These are phyloP conservation scores for Suillus cothurnatus DNA, from an alignment of 768 basidiomycete species.

Conservation along the genomic window DNA sequence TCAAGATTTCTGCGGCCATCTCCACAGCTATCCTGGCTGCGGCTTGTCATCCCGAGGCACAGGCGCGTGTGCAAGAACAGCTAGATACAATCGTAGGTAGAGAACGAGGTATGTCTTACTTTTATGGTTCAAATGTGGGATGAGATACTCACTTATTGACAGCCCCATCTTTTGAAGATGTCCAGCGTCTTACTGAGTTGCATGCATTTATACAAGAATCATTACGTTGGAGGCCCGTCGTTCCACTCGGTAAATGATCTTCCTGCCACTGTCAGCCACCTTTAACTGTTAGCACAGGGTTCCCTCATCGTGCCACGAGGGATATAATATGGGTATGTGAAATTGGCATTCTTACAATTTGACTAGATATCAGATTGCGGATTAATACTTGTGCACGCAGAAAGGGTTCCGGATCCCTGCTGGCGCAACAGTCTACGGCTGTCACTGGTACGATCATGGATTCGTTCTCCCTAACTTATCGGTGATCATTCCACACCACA, in stretches of 20 bases:
- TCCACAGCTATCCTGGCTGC: conserved; percentile 55
- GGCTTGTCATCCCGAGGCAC: conserved; percentile 53
- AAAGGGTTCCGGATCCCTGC: conserved; percentile 24
- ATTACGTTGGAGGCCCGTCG: conserved; percentile 34
- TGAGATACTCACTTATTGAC: background rate
- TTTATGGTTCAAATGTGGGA: background rate
- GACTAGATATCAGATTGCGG: background rate
- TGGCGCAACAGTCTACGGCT: conserved; percentile 24
- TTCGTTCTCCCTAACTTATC: background rate
- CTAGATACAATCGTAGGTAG: conserved; percentile 52
- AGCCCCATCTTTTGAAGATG: conserved; percentile 37
- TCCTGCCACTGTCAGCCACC: background rate
- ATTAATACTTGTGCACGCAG: conserved; percentile 15
- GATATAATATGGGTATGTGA: conserved; percentile 55
- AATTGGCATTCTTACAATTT: background rate
- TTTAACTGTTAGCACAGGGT: conserved; percentile 26
- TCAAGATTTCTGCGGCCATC: conserved; percentile 50
- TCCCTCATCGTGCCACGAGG: conserved; percentile 59
- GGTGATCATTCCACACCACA: conserved; percentile 13
- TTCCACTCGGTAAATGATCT: conserved; percentile 17
- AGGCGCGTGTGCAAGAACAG: conserved; percentile 52
- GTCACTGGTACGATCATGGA: conserved; percentile 16
- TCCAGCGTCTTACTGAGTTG: conserved; percentile 28
- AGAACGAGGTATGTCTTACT: conserved; percentile 22
- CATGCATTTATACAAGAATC: conserved; percentile 34